Base-by-base conservation (phyloP, 805 yeast species). In the Hanseniaspora occidentalis region DNA sequence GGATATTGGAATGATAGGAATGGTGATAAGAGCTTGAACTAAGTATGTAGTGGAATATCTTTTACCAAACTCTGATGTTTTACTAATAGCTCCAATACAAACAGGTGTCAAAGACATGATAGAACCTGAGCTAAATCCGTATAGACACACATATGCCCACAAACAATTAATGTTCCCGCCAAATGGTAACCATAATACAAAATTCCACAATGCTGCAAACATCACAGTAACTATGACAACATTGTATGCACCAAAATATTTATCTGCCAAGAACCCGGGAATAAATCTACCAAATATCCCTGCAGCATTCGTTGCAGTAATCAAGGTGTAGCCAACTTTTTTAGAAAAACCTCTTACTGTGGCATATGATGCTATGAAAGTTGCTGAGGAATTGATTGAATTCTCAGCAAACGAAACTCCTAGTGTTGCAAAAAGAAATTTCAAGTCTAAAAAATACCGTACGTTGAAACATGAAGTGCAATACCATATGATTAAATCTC, bases 321-420 rank as follows among this genome's bases (percentile, higher is more conserved):
- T 52, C 47, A 75, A 50, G 6, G 70, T 46, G 47, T 66, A 73
- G 3, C 77, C 62, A 13, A 61, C 56, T 20, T 60, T 57, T 31
- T 64, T 64, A 2, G 66, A 48, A 21, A 64, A 63, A 1, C 79
- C 79, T 33, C 63, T 55, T n/a, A 67, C 65, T 33, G 71, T 50
- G 0, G 77, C 70, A 47, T 70, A 76, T 2, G 79, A 72, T 1
- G 79, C 66, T 41, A 73, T 53, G 47, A 66, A 74, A 10, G 78
- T 71, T 6, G 70, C 53, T 0, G 69, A 60, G 27, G 70, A 63
- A 37, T 73, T 61, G 36, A 71, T 51, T 9, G 74, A 64, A 41
- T 67, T 54, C 48, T 73, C 79, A 14, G 70, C 61, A 39, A 70
- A 53, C 5, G 72, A 61, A 7, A 65, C 64, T 4, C 71, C 70